Base-by-base conservation (phyloP, 2,329 filamentous ascomycete genomes). In the Drechmeria coniospora region DNA sequence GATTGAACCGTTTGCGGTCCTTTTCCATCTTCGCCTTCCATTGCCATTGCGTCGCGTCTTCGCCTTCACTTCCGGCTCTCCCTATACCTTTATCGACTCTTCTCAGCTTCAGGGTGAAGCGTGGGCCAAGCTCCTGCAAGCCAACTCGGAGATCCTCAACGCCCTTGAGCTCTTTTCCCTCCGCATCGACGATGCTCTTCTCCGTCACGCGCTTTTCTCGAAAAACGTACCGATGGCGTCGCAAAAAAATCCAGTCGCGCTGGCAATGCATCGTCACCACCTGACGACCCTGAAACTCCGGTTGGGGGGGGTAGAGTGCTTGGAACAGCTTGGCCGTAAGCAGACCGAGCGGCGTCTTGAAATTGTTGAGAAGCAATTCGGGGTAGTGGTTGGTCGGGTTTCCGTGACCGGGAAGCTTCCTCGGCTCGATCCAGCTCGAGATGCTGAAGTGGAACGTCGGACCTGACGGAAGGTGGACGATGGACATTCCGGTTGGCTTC, bases 21-120 rank as follows among this genome's bases (percentile, higher is more conserved):
- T 94, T 94, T 60, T 98, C 90, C 77, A 90, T 92, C 49, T 75
- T 74, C 8, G 80, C 79, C 59, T 92, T 92, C 90, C 90, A 98
- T 50, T 94, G 73, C 87, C 90, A 95, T 47, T 92, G 81, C 40
- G 83, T 70, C 21, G 83, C 82, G 52, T 77, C 60, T 52, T 73
- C 61, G 62, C 81, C 69, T 35, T 74, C 65, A 41, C 71, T 75
- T 12, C 73, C 73, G 6, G 73, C 72, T 30, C 68, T 56, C 10
- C 72, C 72, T 38, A 98, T 79, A 0, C 86, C 87, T 55, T 84
- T 86, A 50, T 95, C 87, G 23, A 95, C 76, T 44, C 90, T 73
- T 41, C 86, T 72, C 44, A 98, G 57, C 61, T 95, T 95, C 38
- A 95, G 55, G 2, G 57, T 62, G 27, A 59, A 90, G 65, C 43